Evolutionary conservation across 768 basidiomycete species (phyloP).

Genomic region (button mushroom (Agaricus bisporus)): DNA sequence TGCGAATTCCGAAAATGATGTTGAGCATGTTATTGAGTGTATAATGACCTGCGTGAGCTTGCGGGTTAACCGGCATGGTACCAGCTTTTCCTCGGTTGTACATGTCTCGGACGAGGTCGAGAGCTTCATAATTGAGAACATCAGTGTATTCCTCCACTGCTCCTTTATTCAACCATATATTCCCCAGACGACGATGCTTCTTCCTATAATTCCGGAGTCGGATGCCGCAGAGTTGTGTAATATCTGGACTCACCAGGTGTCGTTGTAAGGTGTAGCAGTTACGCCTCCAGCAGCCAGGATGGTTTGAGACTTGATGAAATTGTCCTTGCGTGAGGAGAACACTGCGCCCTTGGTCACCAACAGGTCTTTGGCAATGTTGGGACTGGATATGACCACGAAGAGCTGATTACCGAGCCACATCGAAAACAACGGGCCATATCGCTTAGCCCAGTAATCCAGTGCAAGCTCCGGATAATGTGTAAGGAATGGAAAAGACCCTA

Average conservation of each 20-base stretch:
- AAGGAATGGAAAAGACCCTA: constrained; percentile 33
- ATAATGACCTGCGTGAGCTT: constrained; percentile 32
- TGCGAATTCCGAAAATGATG: constrained; percentile 36
- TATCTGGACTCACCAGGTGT: constrained; percentile 26
- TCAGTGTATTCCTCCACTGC: constrained; percentile 30
- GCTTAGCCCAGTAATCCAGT: constrained; percentile 35
- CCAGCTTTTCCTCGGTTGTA: constrained; percentile 28
- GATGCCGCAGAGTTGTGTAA: neutral
- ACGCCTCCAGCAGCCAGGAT: constrained; percentile 38
- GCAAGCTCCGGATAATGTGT: constrained; percentile 36
- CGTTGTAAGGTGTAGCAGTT: constrained; percentile 37
- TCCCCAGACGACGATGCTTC: constrained; percentile 36
- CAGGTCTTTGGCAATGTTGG: constrained; percentile 36
- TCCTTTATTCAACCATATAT: constrained; percentile 22
- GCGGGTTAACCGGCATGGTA: constrained; percentile 28
- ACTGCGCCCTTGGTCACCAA: constrained; percentile 38
- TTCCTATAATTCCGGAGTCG: constrained; percentile 22
- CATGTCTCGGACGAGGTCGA: constrained; percentile 30
- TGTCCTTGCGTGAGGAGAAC: constrained; percentile 41
- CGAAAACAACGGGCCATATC: constrained; percentile 38
- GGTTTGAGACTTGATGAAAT: constrained; percentile 38
- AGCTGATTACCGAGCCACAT: constrained; percentile 42
- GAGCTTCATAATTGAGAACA: constrained; percentile 33
- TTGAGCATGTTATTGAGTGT: constrained; percentile 40
- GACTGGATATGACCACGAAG: constrained; percentile 39